Evolutionary conservation across 192 early-diverging fungal genomes (phyloP), one percentile per base, ranked within the genome.

Genomic region (Coemansia sp.): DNA sequence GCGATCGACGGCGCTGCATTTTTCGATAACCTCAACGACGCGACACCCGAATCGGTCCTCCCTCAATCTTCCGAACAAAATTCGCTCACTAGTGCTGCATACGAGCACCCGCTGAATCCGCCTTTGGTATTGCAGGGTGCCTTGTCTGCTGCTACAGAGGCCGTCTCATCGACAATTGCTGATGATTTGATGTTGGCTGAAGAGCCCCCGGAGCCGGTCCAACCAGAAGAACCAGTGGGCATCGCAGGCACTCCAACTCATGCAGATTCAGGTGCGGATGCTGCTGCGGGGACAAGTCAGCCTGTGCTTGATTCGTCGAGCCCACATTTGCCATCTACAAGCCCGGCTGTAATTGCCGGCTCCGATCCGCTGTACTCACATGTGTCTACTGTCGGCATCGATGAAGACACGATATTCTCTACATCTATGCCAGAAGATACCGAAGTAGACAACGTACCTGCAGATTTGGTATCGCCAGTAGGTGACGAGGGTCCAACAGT

Each of bases 1-100:
- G 28, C 2, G 21, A 6, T 31, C 24, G 68, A 71, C 22, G 74
- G 58, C n/a, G 74, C 59, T 16, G 55, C 74, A n/a, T 77, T 77
- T 54, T 77, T 77, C 57, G 74, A 71, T 43, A 62, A 64, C 25
- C 54, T 79, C 31, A 35, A 28, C 44, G 33, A 19, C 29, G 42
- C 16, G 1, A n/a, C 19, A 44, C 7, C 42, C 7, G n/a, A 6
- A 5, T 19, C 42, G 19, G 6, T n/a, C n/a, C n/a, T n/a, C n/a
- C n/a, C n/a, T n/a, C n/a, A n/a, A 44, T 44, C 18, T 19, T 1
- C 18, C 6, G 42, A 44, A 16, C 35, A 38, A 38, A 10, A 38
- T 12, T 16, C 11, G 35, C 14, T 38, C n/a, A 38, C 35, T 16
- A 38, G 35, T 38, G 2, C 35, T 38, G 35, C 12, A 12, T 38